phyloP scores from a whole-genome alignment of 2,329 filamentous ascomycete species.

The Curvularia sp. region DNA sequence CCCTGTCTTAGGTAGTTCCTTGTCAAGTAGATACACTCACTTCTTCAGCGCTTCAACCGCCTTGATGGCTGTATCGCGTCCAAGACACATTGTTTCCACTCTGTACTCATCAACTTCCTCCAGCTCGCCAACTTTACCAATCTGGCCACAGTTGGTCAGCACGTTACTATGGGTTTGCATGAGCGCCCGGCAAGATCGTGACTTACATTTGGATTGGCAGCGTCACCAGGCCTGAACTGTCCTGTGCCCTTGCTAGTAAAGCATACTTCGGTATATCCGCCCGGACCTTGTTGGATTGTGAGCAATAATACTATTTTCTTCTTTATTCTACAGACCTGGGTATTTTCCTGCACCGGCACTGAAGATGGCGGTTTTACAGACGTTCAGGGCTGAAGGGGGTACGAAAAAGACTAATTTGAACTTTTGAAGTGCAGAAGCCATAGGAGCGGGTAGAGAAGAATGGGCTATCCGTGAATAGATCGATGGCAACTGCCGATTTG shows the following conservation, averaged over 20 bases:
- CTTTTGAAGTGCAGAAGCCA: slow-evolving; percentile 24
- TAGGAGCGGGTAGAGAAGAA: neutral
- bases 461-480: neutral
- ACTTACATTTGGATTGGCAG: slow-evolving; percentile 63
- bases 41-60: slow-evolving; percentile 70
- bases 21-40: slow-evolving; percentile 38
- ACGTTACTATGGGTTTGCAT: neutral
- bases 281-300: slow-evolving; percentile 32
- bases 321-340: slow-evolving; percentile 25
- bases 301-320: too few species aligned
- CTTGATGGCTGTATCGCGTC: slow-evolving; percentile 62
- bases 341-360: slow-evolving; percentile 54
- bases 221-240: slow-evolving; percentile 69
- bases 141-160: slow-evolving; percentile 35
- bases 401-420: slow-evolving; percentile 57
- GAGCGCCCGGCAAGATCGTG: neutral
- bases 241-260: slow-evolving; percentile 61
- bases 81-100: slow-evolving; percentile 69
- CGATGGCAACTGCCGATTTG: too few species aligned
- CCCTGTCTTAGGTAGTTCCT: slow-evolving; percentile 20
- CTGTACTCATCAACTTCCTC: slow-evolving; percentile 67
- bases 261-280: slow-evolving; percentile 53
- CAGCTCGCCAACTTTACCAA: slow-evolving; percentile 64
- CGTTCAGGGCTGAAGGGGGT: slow-evolving; percentile 47
- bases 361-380: slow-evolving; percentile 56